Base-by-base conservation (phyloP, 129 eudicot genomes). In the Flaveria linearis region DNA sequence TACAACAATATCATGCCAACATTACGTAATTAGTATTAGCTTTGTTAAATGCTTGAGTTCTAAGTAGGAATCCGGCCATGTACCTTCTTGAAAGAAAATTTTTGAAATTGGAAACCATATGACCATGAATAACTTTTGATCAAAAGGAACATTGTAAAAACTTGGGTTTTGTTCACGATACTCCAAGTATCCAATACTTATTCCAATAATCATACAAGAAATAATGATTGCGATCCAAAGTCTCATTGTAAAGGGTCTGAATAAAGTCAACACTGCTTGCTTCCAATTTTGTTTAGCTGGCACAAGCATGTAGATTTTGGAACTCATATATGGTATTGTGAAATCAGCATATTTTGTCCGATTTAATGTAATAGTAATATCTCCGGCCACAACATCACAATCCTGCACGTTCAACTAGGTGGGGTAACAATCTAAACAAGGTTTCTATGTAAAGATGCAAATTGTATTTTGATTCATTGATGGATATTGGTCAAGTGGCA, bases 81-180 rank as follows among this genome's bases (percentile, higher is more conserved):
- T 66, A 78, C 82, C 71, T 69, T 78, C 82, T 0, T 70, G 69
- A 39, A 69, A 78, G 70, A 56, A 69, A 58, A 78, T 28, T 14
- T 9, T 60, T 3, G 76, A 69, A 56, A 78, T 49, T 25, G 82
- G 82, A 78, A 57, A 78, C 82, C 82, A 78, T 2, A 78, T 12
- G 26, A 78, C 50, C 70, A 46, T 58, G 26, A 57, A 8, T 2
- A 69, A 50, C 57, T 78, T 45, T 61, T 58, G 76, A 69, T n/a
- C 45, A 39, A 56, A 28, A 12, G 76, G 63, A 30, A 69, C 75
- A 3, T 49, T 15, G 60, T 10, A 5, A 60, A 78, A 70, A 16
- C 58, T 47, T 16, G 82, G 82, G 62, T 78, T 78, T n/a, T 57
- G 58, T 43, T 0, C 71, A 13, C 82, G 69, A 50, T 56, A 58